phyloP scores from a whole-genome alignment of 805 yeast species.

The Wickerhamia fluorescens region DNA sequence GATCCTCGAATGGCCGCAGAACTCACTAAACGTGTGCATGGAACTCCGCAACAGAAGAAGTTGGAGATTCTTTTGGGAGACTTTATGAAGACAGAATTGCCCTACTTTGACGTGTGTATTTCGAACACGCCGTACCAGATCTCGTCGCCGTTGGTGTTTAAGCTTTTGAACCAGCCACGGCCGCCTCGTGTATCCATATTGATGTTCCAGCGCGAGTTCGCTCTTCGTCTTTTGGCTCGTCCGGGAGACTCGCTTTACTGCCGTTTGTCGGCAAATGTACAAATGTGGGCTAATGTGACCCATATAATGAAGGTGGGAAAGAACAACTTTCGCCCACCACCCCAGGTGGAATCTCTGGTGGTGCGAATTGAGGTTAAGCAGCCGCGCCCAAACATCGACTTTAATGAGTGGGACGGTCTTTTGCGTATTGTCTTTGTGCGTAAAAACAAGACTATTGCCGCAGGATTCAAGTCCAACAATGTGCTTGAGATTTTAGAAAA shows the following conservation, averaged over 20 bases:
- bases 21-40: constrained; percentile 93
- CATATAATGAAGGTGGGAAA: constrained; percentile 98
- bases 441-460: constrained; percentile 86
- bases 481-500: constrained; percentile 77
- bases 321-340: constrained; percentile 96
- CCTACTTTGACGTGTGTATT: constrained; percentile 92
- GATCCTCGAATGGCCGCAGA: constrained; percentile 99
- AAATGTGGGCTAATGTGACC: constrained; percentile 99
- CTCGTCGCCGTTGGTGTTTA: constrained; percentile 93
- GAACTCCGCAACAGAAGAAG: constrained; percentile 89
- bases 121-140: constrained; percentile 98
- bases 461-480: constrained; percentile 82
- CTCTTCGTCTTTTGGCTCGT: constrained; percentile 83
- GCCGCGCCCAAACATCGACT: constrained; percentile 93
- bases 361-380: constrained; percentile 86
- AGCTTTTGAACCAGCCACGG: constrained; percentile 77
- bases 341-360: constrained; percentile 95
- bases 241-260: constrained; percentile 96
- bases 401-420: constrained; percentile 95
- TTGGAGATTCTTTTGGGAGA: constrained; percentile 90
- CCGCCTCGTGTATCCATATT: constrained; percentile 94
- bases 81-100: constrained; percentile 90
- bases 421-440: constrained; percentile 87
- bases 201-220: constrained; percentile 98
- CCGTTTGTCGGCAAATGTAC: constrained; percentile 91